Percentiles rank a stretch among this genome's conserved stretches.
Conservation (phyloP, 345 rosid species). For the Gossypium longicalyx region DNA sequence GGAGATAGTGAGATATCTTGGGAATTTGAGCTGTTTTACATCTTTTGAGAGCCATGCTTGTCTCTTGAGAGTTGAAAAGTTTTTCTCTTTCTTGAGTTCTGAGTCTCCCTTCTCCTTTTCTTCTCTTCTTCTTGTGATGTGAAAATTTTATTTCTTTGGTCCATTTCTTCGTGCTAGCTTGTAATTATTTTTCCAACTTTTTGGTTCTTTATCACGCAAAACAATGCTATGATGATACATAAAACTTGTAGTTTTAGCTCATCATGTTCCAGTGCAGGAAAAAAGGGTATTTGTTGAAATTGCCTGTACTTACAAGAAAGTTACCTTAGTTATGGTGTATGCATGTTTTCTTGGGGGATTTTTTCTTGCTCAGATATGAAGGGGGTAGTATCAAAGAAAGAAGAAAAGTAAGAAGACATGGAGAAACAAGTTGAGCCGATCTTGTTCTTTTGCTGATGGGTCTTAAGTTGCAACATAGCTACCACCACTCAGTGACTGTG, state of each 20-base stretch:
- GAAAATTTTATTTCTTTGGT: slow-evolving; percentile 12
- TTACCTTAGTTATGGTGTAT: not conserved
- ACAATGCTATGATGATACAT: slow-evolving; percentile 43
- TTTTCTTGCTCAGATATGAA: slow-evolving; percentile 49
- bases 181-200: slow-evolving; percentile 2
- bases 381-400: slow-evolving; percentile 36
- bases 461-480: slow-evolving; percentile 48
- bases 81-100: slow-evolving; percentile 15
- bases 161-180: slow-evolving; percentile 11
- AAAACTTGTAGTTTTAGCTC: slow-evolving; percentile 16
- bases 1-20: slow-evolving; percentile 25
- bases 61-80: slow-evolving; percentile 29
- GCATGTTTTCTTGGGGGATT: slow-evolving; percentile 23
- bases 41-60: slow-evolving; percentile 80
- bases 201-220: slow-evolving; percentile 37
- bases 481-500: slow-evolving; percentile 56
- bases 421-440: slow-evolving; percentile 24
- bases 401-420: slow-evolving; percentile 16
- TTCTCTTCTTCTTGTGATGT: slow-evolving; percentile 11
- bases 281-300: slow-evolving; percentile 21
- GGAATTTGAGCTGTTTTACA: slow-evolving; percentile 66
- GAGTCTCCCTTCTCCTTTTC: slow-evolving; percentile 21
- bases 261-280: slow-evolving; percentile 23
- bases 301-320: slow-evolving; percentile 14
- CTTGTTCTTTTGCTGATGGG: slow-evolving; percentile 43